A percentile compares a stretch with the other conserved stretches of the same genome.
Conservation (phyloP, 352 stramenopile genomes). For the Pythium dissimile region DNA sequence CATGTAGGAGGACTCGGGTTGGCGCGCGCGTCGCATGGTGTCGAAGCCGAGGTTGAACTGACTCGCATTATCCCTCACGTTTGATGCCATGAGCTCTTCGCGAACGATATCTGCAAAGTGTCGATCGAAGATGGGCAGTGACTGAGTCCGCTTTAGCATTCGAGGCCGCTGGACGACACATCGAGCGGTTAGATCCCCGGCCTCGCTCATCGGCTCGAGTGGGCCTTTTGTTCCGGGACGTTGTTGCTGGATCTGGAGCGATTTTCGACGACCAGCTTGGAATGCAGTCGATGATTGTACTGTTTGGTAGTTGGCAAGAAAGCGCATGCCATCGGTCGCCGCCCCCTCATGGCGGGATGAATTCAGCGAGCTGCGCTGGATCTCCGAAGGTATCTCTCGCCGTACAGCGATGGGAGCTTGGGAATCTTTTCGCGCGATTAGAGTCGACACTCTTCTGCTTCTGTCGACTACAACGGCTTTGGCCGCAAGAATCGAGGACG, state of each 20-base stretch:
- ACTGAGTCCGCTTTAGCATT: conserved; percentile 58
- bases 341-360: conserved; percentile 19
- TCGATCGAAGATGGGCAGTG: conserved; percentile 53
- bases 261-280: too few relatives aligned
- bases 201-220: neutral
- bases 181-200: neutral
- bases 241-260: neutral
- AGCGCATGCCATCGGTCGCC: conserved; percentile 56
- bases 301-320: conserved; percentile 44
- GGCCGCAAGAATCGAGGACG: neutral
- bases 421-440: conserved; percentile 6
- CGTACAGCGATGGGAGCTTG: neutral
- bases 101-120: conserved; percentile 59
- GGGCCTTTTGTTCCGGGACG: too few relatives aligned
- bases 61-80: conserved; percentile 49
- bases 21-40: conserved; percentile 42
- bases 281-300: too few relatives aligned
- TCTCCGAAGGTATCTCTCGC: neutral
- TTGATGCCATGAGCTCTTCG: conserved; percentile 54
- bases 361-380: conserved; percentile 24
- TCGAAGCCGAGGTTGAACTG: conserved; percentile 59
- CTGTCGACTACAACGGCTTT: conserved; percentile 6
- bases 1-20: conserved; percentile 54
- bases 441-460: neutral
- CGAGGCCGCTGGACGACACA: conserved; percentile 26